phyloP scores from a whole-genome alignment of 164 flowering plant species.

The Warburgia ugandensis region DNA sequence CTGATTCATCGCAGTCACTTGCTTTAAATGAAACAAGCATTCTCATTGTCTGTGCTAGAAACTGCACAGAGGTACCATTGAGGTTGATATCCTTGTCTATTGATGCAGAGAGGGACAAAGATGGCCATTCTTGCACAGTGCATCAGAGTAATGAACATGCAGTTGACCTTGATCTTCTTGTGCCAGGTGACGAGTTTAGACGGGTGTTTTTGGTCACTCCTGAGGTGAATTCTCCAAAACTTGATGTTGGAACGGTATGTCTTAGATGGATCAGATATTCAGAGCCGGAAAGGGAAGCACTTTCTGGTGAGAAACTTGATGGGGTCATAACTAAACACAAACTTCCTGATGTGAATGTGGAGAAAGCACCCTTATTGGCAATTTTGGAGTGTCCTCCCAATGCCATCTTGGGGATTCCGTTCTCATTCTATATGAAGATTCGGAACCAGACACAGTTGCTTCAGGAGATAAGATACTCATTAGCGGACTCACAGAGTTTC shows the following conservation, averaged over 20 bases:
- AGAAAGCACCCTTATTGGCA: constrained; percentile 58
- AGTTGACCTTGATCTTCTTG: constrained; percentile 31
- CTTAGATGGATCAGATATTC: constrained; percentile 71
- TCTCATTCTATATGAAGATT: constrained; percentile 56
- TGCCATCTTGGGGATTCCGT: constrained; percentile 78
- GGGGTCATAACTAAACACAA: constrained; percentile 50
- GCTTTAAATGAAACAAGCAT: constrained; percentile 55
- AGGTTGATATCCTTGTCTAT: constrained; percentile 47
- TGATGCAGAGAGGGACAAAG: constrained; percentile 37
- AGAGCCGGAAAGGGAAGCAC: no score
- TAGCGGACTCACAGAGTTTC: constrained; percentile 78
- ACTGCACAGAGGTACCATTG: constrained; percentile 73
- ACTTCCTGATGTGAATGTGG: constrained; percentile 69
- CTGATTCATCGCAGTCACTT: constrained; percentile 37
- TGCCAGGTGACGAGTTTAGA: constrained; percentile 84
- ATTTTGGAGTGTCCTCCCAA: constrained; percentile 80
- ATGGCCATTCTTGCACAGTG: constrained; percentile 25
- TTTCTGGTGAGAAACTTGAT: constrained; percentile 16
- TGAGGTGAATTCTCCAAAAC: constrained; percentile 21
- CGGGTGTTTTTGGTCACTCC: constrained; percentile 63
- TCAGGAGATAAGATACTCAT: constrained; percentile 67
- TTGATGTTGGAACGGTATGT: constrained; percentile 48
- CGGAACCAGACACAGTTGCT: constrained; percentile 63
- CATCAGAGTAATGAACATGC: constrained; percentile 25
- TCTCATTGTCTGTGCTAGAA: constrained; percentile 61